Conservation (phyloP, 1,284 basidiomycete species). For the Coniferiporia sulphurascens region DNA sequence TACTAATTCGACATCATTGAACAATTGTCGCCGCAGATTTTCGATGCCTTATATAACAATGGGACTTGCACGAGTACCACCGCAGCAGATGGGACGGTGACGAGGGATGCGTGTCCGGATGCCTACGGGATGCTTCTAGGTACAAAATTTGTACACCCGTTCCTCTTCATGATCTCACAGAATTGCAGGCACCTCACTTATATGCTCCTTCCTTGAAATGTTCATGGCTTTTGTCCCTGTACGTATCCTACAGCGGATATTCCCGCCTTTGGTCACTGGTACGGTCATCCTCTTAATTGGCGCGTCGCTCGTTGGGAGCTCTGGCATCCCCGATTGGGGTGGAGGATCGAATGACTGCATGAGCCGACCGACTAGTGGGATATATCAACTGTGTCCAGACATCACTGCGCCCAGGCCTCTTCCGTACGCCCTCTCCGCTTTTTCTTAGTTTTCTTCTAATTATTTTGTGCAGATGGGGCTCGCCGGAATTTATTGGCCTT, state of each 20-base stretch:
- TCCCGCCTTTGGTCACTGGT: constrained; percentile 80
- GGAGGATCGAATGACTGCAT: constrained; percentile 74
- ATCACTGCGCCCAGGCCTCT: constrained; percentile 56
- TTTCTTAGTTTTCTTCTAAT: constrained; percentile 2
- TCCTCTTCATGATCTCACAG: constrained; percentile 1
- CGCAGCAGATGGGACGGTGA: constrained; percentile 54
- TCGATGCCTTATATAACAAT: constrained; percentile 69
- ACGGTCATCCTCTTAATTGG: constrained; percentile 78
- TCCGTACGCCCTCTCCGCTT: constrained; percentile 29
- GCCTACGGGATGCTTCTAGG: constrained; percentile 76
- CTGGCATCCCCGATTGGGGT: constrained; percentile 79
- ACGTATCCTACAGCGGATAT: constrained; percentile 58
- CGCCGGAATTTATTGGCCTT: constrained; percentile 78
- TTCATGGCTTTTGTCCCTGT: constrained; percentile 70
- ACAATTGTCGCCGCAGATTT: constrained; percentile 37
- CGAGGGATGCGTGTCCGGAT: constrained; percentile 67
- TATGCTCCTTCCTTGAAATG: constrained; percentile 81
- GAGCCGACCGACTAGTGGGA: constrained; percentile 51
- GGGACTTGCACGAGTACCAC: constrained; percentile 70
- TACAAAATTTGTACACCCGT: constrained; percentile 24
- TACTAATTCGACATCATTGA: neutral
- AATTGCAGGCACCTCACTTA: constrained; percentile 59
- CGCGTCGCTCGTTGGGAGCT: constrained; percentile 65
- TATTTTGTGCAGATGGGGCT: constrained; percentile 54
- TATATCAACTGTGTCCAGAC: constrained; percentile 67